These are phyloP conservation scores for Rhizomucor miehei DNA, from an alignment of 371 early-diverging fungal genomes.

Conservation along the genomic window DNA sequence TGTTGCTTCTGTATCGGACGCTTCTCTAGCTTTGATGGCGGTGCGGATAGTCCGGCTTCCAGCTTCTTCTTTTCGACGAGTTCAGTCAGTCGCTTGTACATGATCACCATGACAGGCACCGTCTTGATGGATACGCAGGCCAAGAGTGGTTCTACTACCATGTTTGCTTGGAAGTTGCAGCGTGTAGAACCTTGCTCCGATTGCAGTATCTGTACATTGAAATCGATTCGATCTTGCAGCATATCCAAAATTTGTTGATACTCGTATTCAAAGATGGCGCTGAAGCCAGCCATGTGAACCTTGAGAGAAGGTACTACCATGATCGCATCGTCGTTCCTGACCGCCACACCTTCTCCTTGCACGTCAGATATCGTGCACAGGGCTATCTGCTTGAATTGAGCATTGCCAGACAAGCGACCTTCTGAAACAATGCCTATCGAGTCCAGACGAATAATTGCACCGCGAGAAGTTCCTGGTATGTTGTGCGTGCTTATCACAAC, in stretches of 20 bases:
- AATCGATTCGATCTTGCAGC: conserved; percentile 32
- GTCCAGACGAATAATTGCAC: conserved; percentile 38
- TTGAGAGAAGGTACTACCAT: conserved; percentile 12
- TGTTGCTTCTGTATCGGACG: background rate
- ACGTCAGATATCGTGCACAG: conserved; percentile 1
- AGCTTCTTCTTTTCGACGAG: conserved; percentile 59
- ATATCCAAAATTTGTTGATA: conserved; percentile 64
- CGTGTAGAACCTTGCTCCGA: conserved; percentile 19
- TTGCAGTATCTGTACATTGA: conserved; percentile 17
- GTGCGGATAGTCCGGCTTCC: conserved; percentile 28
- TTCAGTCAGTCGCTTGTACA: conserved; percentile 47
- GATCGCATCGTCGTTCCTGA: conserved; percentile 10
- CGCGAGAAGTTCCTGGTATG: conserved; percentile 43
- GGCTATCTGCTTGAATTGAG: conserved; percentile 28
- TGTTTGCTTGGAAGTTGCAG: conserved; percentile 13
- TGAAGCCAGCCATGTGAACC: conserved; percentile 28
- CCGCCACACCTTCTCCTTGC: no score
- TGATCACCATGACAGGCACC: conserved; percentile 61
- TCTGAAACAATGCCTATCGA: conserved; percentile 46
- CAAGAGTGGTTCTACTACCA: conserved; percentile 22
- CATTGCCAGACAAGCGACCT: conserved; percentile 58
- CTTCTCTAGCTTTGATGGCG: background rate
- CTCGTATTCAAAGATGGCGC: conserved; percentile 63
- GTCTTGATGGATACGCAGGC: conserved; percentile 58
- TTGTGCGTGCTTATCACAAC: conserved; percentile 44